Conservation (phyloP, 352 stramenopile genomes). For the Globisporangium middletonii region DNA sequence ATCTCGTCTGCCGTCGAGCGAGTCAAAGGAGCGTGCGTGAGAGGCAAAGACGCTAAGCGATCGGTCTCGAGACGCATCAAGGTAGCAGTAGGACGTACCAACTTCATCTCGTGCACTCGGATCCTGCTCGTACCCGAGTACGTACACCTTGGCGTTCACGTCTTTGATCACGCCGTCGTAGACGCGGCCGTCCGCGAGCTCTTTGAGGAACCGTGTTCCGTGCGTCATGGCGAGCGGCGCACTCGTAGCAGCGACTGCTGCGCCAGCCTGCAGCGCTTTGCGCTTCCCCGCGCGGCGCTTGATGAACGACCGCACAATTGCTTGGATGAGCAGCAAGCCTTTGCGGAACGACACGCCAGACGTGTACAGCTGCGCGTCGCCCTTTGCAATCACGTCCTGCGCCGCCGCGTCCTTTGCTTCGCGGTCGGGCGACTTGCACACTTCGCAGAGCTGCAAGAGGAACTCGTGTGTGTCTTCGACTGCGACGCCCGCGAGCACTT, state of each 20-base stretch:
- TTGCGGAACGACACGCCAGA: constrained; percentile 66
- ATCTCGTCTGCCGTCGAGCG: constrained; percentile 36
- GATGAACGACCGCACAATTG: constrained; percentile 66
- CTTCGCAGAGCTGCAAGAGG: constrained; percentile 59
- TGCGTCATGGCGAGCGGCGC: constrained; percentile 31
- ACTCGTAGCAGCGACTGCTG: not conserved
- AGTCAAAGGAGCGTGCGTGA: not conserved
- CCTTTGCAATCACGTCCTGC: constrained; percentile 51
- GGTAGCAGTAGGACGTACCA: constrained; percentile 24
- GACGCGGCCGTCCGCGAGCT: constrained; percentile 53
- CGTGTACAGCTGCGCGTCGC: constrained; percentile 66
- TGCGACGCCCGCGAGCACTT: constrained; percentile 63
- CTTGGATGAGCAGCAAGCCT: constrained; percentile 63
- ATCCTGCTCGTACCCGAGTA: constrained; percentile 62
- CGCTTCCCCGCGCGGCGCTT: constrained; percentile 31
- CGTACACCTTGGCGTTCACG: constrained; percentile 39
- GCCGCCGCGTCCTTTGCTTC: constrained; percentile 49
- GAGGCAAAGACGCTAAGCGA: not conserved
- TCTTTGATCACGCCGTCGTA: constrained; percentile 58
- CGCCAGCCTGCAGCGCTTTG: constrained; percentile 22
- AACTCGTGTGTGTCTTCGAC: constrained; percentile 73
- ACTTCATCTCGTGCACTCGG: constrained; percentile 54
- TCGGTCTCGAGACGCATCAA: not conserved
- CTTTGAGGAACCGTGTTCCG: constrained; percentile 68
- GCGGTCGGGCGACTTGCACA: constrained; percentile 39